These are phyloP conservation scores for Amylostereum areolatum DNA, from an alignment of 1,284 basidiomycete species.

Conservation along the genomic window DNA sequence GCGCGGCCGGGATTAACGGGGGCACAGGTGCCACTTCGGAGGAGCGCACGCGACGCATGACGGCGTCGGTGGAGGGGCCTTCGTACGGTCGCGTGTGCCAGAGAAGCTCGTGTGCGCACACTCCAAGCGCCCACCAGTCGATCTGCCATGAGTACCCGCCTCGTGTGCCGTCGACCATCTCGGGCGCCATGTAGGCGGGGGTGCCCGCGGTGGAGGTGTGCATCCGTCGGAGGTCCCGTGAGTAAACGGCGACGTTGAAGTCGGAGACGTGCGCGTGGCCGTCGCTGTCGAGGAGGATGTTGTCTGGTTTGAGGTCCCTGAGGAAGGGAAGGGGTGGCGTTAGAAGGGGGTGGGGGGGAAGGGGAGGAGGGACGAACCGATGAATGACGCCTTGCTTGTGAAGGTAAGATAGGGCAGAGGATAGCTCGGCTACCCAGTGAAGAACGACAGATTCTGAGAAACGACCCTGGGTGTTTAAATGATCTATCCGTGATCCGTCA, in stretches of 20 bases:
- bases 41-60: constrained; percentile 62
- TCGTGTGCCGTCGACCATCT: constrained; percentile 50
- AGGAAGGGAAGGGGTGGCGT: no score
- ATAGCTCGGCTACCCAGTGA: neutral
- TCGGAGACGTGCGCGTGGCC: constrained; percentile 92
- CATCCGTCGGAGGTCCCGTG: constrained; percentile 61
- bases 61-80: constrained; percentile 70
- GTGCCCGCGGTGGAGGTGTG: constrained; percentile 85
- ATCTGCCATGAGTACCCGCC: constrained; percentile 76
- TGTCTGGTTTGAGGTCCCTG: constrained; percentile 89
- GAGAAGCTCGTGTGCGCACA: constrained; percentile 78
- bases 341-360: no score
- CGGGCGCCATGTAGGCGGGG: constrained; percentile 94
- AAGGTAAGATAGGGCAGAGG: neutral
- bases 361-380: constrained; percentile 66
- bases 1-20: neutral
- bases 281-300: constrained; percentile 79
- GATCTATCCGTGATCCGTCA: constrained; percentile 32
- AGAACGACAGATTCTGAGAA: constrained; percentile 38
- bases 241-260: constrained; percentile 93
- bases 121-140: constrained; percentile 87
- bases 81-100: constrained; percentile 81
- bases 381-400: constrained; percentile 45
- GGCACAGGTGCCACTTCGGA: neutral
- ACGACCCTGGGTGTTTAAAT: constrained; percentile 47